Evolutionary conservation across 2,329 filamentous ascomycete species (phyloP).

Genomic region (Mycosphaerelloides madeirae): DNA sequence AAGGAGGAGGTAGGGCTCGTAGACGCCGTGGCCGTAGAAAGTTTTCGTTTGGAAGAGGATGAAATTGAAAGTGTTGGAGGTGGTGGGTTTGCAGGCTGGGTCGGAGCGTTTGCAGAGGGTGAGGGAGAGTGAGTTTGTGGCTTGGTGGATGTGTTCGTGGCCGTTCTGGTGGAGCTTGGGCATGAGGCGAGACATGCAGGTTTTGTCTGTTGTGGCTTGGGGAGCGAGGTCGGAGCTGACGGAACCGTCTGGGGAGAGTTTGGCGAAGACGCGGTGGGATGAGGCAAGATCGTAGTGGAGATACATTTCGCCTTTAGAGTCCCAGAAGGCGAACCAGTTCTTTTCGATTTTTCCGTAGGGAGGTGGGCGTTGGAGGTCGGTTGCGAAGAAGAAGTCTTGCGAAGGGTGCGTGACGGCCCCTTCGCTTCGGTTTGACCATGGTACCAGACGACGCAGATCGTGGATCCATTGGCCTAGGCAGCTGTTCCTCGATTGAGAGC

Average conservation of each 20-base stretch:
- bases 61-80: conserved; percentile 51
- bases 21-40: conserved; percentile 44
- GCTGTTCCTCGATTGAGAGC: conserved; percentile 49
- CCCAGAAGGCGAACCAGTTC: conserved; percentile 61
- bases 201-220: conserved; percentile 28
- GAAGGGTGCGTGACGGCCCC: neutral
- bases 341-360: conserved; percentile 49
- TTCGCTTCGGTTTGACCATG: conserved; percentile 23
- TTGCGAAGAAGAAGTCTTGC: conserved; percentile 38
- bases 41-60: conserved; percentile 53
- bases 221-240: conserved; percentile 45
- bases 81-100: conserved; percentile 37
- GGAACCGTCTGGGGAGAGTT: conserved; percentile 37
- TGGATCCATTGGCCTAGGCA: conserved; percentile 56
- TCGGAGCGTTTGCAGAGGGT: conserved; percentile 51
- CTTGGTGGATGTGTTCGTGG: conserved; percentile 51
- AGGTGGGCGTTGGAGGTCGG: conserved; percentile 48
- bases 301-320: conserved; percentile 42
- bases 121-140: conserved; percentile 54
- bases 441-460: conserved; percentile 48
- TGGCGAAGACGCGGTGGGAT: conserved; percentile 44
- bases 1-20: conserved; percentile 52
- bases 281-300: conserved; percentile 51
- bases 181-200: conserved; percentile 46
- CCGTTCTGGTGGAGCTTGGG: conserved; percentile 3